Evolutionary conservation across 2,329 filamentous ascomycete genomes (phyloP).

Genomic region (Dactylonectria estremocensis): DNA sequence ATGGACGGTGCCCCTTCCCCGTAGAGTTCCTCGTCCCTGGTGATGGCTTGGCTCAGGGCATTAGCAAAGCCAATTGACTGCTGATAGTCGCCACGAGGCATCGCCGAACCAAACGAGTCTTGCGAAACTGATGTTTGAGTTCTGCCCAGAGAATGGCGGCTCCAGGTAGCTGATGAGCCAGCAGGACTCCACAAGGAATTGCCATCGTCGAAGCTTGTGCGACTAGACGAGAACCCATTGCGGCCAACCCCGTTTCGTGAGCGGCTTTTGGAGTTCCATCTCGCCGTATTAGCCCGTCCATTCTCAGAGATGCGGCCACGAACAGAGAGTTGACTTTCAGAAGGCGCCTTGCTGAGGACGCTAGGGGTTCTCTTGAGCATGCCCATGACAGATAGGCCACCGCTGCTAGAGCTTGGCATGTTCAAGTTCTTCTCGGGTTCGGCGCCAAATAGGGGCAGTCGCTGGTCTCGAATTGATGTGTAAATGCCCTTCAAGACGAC

Average conservation of each 20-base stretch:
- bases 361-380: constrained; percentile 90
- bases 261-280: constrained; percentile 89
- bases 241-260: constrained; percentile 82
- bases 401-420: constrained; percentile 66
- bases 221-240: constrained; percentile 89
- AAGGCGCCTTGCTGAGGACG: constrained; percentile 92
- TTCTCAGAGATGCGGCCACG: constrained; percentile 80
- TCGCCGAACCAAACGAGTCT: constrained; percentile 86
- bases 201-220: constrained; percentile 93
- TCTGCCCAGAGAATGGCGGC: constrained; percentile 91
- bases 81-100: constrained; percentile 86
- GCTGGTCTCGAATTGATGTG: constrained; percentile 87
- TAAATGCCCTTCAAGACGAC: constrained; percentile 94
- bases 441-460: constrained; percentile 88
- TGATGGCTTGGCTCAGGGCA: constrained; percentile 95
- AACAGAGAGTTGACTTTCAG: constrained; percentile 79
- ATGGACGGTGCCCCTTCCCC: constrained; percentile 63
- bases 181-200: constrained; percentile 92
- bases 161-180: constrained; percentile 92
- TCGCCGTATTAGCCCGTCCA: constrained; percentile 67
- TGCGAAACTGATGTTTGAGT: constrained; percentile 94
- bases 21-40: constrained; percentile 83
- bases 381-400: constrained; percentile 80
- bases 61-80: constrained; percentile 98
- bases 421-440: constrained; percentile 61